Base-by-base conservation (phyloP, 495 filamentous ascomycete genomes). In the Annulohypoxylon stygium region DNA sequence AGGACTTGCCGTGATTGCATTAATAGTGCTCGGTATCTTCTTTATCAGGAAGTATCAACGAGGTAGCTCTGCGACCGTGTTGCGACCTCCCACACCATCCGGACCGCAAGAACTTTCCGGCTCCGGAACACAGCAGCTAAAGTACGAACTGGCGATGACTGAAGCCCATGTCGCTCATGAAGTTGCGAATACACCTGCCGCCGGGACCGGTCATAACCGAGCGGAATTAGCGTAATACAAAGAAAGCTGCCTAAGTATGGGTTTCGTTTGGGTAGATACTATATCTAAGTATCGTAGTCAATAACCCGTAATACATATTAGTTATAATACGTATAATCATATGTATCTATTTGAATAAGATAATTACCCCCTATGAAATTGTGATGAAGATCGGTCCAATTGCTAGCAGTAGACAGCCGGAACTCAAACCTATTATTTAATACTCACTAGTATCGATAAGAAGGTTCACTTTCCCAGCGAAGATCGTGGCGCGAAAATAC, bases 51-150 rank as follows among this genome's bases (percentile, higher is more conserved):
- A 60, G n/a, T 47, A 67, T 51, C 47, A 71, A 1, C 62, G 53
- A 14, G 39, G 23, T 3, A 14, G 6, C 16, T 14, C 62, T 18
- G 12, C 11, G 26, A 16, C 61, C 0, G 23, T 10, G 48, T 60
- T 58, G 4, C 37, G 62, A 16, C 58, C 63, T 3, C 62, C 63
- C 30, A 9, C 41, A 18, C 48, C 53, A 30, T 37, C 61, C 4
- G 72, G 67, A 4, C 72, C 67, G 4, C 67, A 59, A 14, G 72
- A 75, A 47, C 67, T 75, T 30, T 25, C 41, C 11, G 66, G 61
- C 10, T 61, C 54, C 10, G 51, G 25, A 37, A 20, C 48, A 7
- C 23, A 51, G 6, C 66, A 57, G 16, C 48, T 33, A 3, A 71
- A 75, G 48, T 47, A 41, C 23, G 54, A 70, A 25, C 16, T 41